Conservation (phyloP, 1,284 basidiomycete genomes). For the Heterobasidion occidentale region DNA sequence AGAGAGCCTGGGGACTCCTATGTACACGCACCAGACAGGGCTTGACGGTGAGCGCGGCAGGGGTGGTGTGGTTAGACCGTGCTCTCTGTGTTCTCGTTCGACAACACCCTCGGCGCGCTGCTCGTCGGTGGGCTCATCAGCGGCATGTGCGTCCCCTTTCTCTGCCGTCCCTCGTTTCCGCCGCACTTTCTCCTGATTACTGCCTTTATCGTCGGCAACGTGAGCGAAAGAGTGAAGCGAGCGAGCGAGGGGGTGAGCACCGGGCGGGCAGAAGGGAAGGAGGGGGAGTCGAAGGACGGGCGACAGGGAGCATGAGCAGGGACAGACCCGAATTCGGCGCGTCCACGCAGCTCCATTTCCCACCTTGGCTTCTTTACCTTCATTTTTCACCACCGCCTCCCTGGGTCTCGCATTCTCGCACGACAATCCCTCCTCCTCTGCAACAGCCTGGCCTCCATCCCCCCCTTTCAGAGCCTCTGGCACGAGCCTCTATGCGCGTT, state of each 20-base stretch:
- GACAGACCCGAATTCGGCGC: not conserved
- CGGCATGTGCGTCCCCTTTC: constrained; percentile 14
- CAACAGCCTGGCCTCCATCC: too few relatives aligned
- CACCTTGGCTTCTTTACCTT: not conserved
- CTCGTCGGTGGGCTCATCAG: constrained; percentile 17
- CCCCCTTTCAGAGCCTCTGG: too few relatives aligned
- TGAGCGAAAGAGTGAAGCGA: too few relatives aligned
- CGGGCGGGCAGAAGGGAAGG: too few relatives aligned
- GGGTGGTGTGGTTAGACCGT: constrained; percentile 40
- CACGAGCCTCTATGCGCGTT: too few relatives aligned
- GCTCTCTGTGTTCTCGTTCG: constrained; percentile 44
- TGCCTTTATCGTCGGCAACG: not conserved
- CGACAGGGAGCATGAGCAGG: not conserved
- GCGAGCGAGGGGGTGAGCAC: too few relatives aligned
- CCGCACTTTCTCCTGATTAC: not conserved
- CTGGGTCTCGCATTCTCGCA: too few relatives aligned
- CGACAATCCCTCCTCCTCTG: too few relatives aligned
- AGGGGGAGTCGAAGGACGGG: too few relatives aligned
- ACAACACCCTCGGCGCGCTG: constrained; percentile 41
- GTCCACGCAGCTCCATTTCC: not conserved
- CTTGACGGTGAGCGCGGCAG: constrained; percentile 24
- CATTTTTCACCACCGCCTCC: not conserved
- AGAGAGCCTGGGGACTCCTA: not conserved
- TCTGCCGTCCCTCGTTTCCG: constrained; percentile 3
- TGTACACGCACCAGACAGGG: constrained; percentile 37